Conservation (phyloP, 805 yeast species). For the Zygotorulaspora chibaensis region DNA sequence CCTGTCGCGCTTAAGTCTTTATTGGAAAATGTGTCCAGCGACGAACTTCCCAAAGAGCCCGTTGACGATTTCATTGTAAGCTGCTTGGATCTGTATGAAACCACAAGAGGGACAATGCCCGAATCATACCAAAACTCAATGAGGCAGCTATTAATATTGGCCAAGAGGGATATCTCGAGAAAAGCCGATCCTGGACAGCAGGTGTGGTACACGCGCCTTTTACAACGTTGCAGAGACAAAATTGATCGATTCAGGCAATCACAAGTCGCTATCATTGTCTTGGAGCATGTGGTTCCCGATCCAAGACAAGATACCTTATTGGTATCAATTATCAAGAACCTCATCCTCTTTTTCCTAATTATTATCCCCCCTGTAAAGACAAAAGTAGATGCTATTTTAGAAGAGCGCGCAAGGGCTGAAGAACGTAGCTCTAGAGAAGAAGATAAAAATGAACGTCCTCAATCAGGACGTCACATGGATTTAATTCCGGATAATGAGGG, state of each 20-base stretch:
- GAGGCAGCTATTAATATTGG: slow-evolving; percentile 13
- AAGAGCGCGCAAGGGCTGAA: slow-evolving; percentile 9
- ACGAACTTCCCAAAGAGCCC: slow-evolving; percentile 10
- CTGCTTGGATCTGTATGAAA: slow-evolving; percentile 13
- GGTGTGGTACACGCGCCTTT: slow-evolving; percentile 11
- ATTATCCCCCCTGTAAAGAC: slow-evolving; percentile 20
- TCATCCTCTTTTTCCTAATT: slow-evolving; percentile 20
- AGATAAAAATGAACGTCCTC: background rate
- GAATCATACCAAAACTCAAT: slow-evolving; percentile 12
- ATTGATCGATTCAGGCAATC: slow-evolving; percentile 6
- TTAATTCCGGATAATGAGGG: background rate
- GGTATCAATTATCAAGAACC: slow-evolving; percentile 20
- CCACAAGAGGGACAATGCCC: slow-evolving; percentile 13
- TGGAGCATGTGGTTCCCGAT: slow-evolving; percentile 23
- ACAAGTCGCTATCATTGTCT: slow-evolving; percentile 6
- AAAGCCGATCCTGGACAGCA: slow-evolving; percentile 4
- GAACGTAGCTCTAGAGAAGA: slow-evolving; percentile 6
- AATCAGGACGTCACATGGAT: slow-evolving; percentile 1
- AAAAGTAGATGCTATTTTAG: slow-evolving; percentile 15
- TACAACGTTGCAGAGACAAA: slow-evolving; percentile 2
- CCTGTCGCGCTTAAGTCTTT: slow-evolving; percentile 7
- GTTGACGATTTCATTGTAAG: slow-evolving; percentile 10
- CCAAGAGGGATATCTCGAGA: slow-evolving; percentile 11
- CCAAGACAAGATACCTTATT: slow-evolving; percentile 18
- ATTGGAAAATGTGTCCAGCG: slow-evolving; percentile 5